Evolutionary conservation across 805 yeast genomes (phyloP), one percentile per base, ranked within the genome.

Genomic region (Metschnikowia cubensis): DNA sequence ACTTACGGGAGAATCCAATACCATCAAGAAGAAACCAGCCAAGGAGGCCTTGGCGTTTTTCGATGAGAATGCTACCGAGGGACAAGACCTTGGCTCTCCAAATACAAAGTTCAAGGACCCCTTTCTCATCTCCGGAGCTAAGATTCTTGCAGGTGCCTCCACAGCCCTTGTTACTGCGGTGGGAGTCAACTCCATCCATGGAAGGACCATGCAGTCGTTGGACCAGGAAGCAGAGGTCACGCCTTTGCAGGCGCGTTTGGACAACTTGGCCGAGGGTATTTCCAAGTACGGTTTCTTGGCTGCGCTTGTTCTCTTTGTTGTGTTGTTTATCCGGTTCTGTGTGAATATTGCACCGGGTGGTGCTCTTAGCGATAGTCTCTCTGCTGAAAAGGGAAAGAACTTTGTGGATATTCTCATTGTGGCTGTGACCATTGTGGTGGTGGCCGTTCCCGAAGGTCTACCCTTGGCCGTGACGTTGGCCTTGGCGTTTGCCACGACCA

Each of bases 401-500:
- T 91, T 91, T 59, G 74, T 94, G 72, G 85, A 89, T 60, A 87
- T 92, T 50, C 75, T 94, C 52, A 94, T 94, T 61, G 89, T 94
- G 21, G 86, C 98, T 0, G 87, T 94, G 52, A 90, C 99, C 0
- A 80, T 94, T 59, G 83, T 94, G 29, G 99, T 92, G 14, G 99
- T 94, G 45, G 99, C 99, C 0, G 96, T 94, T n/a, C 99, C 99
- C 3, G 99, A 94, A 70, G 99, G 99, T 54, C 78, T 94, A 50
- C 99, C 99, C 1, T 75, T 94, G 50, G 99, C 99, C 2, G 99
- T 94, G 15, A 94, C 99, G 1, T 76, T 94, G 42, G 96, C 99
- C 0, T 75, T 94, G 57, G 99, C 99, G 0, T 94, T 94, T 74
- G 99, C 99, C 2, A 94, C 99, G 2, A 91, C 97, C 8, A 81